Conservation (phyloP, 1,284 basidiomycete genomes). For the Trichosporon sp. region DNA sequence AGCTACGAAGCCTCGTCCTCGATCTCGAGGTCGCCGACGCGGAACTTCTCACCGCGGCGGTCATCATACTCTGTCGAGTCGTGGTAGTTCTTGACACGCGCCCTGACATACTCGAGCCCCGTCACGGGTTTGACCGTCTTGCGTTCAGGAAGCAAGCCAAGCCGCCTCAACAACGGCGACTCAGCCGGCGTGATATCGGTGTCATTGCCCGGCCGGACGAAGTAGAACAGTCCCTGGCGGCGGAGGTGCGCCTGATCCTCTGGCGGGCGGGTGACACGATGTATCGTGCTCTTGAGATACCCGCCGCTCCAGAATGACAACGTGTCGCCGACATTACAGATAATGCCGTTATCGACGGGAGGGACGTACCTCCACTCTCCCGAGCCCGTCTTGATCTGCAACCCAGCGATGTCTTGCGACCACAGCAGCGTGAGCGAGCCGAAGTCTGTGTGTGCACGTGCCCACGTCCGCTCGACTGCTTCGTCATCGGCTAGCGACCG, state of each 20-base stretch:
- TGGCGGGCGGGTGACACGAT: slow-evolving; percentile 30
- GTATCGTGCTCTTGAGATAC: slow-evolving; percentile 31
- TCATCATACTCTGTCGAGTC: slow-evolving; percentile 2
- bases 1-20: slow-evolving; percentile 14
- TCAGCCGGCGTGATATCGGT: slow-evolving; percentile 26
- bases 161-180: slow-evolving; percentile 23
- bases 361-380: slow-evolving; percentile 32
- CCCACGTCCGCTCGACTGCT: slow-evolving; percentile 28
- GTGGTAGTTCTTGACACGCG: slow-evolving; percentile 14
- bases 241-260: slow-evolving; percentile 30
- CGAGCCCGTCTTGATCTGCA: slow-evolving; percentile 31
- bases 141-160: slow-evolving; percentile 18
- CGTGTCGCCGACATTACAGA: slow-evolving; percentile 36
- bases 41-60: slow-evolving; percentile 8
- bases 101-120: slow-evolving; percentile 12
- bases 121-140: slow-evolving; percentile 9
- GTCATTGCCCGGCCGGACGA: slow-evolving; percentile 32
- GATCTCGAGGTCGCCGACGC: slow-evolving; percentile 13
- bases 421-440: slow-evolving; percentile 33
- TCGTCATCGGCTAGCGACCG: slow-evolving; percentile 29
- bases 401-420: slow-evolving; percentile 32
- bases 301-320: slow-evolving; percentile 35
- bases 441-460: slow-evolving; percentile 33
- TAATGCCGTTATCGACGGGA: slow-evolving; percentile 26
- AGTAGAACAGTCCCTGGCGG: slow-evolving; percentile 33